Base-by-base conservation (phyloP, 176 grass and related monocot genomes). In the Thalia dealbata region DNA sequence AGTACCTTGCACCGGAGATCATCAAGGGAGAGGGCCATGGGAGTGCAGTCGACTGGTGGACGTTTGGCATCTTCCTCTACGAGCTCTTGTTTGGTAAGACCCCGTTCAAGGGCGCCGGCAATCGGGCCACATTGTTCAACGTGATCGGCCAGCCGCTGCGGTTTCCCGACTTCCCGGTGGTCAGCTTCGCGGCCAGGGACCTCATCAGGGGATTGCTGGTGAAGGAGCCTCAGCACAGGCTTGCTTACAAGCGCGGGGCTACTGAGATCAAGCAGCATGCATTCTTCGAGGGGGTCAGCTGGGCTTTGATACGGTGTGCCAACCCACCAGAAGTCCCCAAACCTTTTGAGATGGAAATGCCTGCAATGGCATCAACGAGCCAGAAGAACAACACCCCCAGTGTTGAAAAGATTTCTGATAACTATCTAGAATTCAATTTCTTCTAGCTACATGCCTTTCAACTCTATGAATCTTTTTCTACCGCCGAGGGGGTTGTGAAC, bases 21-120 rank as follows among this genome's bases (percentile, higher is more conserved):
- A 87, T 91, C 72, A 92, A 92, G 65, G 90, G 86, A 1, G 86
- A 92, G 79, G 90, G 90, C 16, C 90, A 93, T 75, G 90, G 90
- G 55, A 89, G 86, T n/a, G 90, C 90, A 15, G 90, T 93, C 6
- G 90, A 93, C 73, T 93, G 90, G 90, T 93, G 90, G 90, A 93
- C 90, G 12, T 89, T 87, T 75, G 90, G 90, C 73, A 93, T 93
- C 74, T 89, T 93, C 73, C 81, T 93, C 70, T 93, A 89, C 67
- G 90, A 93, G 42, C 86, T 93, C 64, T 73, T 93, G 50, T 93
- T 87, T 13, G 84, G 90, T 30, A 93, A 87, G 61, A 93, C 90
- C 8, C 90, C 86, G 19, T 93, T 93, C 81, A 93, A 89, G 75
- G 90, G 90, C 35, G 89, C 86, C 0, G 84, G 81, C 54, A 93